Evolutionary conservation across 495 filamentous ascomycete species (phyloP), one percentile per base, ranked within the genome.

Genomic region (Immersiella caudata): DNA sequence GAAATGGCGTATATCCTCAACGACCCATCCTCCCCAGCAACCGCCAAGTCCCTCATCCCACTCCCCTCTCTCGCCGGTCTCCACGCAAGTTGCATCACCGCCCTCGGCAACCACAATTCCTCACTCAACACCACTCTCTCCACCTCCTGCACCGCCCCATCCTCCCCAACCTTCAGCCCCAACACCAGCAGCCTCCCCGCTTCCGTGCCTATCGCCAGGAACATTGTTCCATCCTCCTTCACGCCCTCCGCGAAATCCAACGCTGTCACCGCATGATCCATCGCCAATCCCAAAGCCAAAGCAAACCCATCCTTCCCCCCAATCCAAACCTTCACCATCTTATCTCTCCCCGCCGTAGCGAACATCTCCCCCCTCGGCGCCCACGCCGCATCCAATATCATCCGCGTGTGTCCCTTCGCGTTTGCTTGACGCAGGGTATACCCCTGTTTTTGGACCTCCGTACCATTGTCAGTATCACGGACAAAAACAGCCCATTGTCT

Each of bases 331-430:
- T 92, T 95, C 51, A 96, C 87, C 8, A 79, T 80, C 78, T 94
- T 97, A 70, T 99, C 95, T 68, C 95, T 85, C 8, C 92, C 90
- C 1, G 93, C 93, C 1, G 95, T 98, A 1, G 89, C 92, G 79
- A 98, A 99, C 6, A 88, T 74, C 52, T 68, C 40, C 27, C 27
- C 20, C 52, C 25, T 0, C 16, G 93, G 91, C 11, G 89, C 88
- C 94, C 95, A 99, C 9, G 88, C 85, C 4, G 87, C 88, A 73
- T 91, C 92, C 22, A 97, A 80, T 51, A 99, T 91, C 93, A 98
- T 97, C 62, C 95, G 81, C 21, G 90, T 83, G 77, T 99, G 95
- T 1, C 90, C 94, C 79, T 95, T 97, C 0, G 89, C 86, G 68
- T 95, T 92, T 8, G 85, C 81, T 54, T 87, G 77, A 20, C 82